Base-by-base conservation (phyloP, 441 rosid genomes). In the Manihot esculenta region DNA sequence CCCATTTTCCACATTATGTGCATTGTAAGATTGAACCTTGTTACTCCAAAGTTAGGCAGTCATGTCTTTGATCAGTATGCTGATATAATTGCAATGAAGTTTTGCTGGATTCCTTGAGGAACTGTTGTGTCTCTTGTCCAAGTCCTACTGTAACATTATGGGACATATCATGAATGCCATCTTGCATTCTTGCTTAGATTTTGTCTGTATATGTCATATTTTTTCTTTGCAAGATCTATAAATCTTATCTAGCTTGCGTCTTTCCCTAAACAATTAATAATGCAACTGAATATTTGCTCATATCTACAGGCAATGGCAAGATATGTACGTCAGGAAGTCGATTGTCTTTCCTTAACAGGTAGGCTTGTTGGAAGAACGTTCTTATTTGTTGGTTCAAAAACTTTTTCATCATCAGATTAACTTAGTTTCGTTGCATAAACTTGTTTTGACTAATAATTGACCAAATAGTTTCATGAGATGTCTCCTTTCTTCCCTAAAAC, bases 301-400 rank as follows among this genome's bases (percentile, higher is more conserved):
- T 79, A 33, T 75, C 53, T 82, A 76, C 89, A 96, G 99, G 97
- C 93, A 73, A 88, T 93, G 97, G 85, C 94, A 69, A 86, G 98
- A 80, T 95, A 93, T 80, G 95, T 87, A 49, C 88, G 88, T 47
- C 86, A 84, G 56, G 97, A 96, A 86, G 86, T 84, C 54, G 59
- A 80, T 69, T 93, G 93, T 78, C 86, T 91, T 55, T 87, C 96
- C 35, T 79, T 93, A 75, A 93, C 99, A 55, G 94, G 97, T 95
- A 69, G 35, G 70, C 21, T 49, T n/a, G 7, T 24, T 47, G 12
- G 35, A 23, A 10, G 7, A 7, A 33, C 0, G 30, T 26, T 13
- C 49, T 53, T 53, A 21, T 51, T 30, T 68, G 17, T 30, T 24
- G 20, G 6, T 30, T 5, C 12, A 45, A 5, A 6, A n/a, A 61